phyloP scores from a whole-genome alignment of 2,329 filamentous ascomycete species.

The Aspergillus sp. region DNA sequence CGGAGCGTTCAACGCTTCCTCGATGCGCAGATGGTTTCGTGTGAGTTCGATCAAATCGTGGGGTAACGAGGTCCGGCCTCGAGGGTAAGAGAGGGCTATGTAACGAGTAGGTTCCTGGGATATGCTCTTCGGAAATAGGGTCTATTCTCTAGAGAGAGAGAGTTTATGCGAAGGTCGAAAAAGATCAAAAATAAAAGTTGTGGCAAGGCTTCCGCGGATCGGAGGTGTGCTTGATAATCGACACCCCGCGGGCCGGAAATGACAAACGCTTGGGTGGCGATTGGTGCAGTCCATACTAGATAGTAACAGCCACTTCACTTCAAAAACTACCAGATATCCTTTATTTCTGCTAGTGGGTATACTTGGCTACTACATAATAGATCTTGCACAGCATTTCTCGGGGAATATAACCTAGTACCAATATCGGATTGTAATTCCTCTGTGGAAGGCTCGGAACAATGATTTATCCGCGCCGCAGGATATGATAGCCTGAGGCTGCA shows the following conservation, averaged over 20 bases:
- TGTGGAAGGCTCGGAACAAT: no score
- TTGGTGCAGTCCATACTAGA: conserved; percentile 29
- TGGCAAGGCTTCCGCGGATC: conserved; percentile 29
- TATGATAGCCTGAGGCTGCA: no score
- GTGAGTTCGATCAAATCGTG: background rate
- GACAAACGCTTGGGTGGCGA: conserved; percentile 36
- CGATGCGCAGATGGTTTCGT: background rate
- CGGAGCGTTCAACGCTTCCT: background rate
- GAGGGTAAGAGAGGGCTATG: background rate
- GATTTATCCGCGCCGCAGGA: no score
- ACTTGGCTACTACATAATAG: no score
- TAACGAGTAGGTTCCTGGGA: background rate
- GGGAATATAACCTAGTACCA: no score
- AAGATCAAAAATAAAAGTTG: conserved; percentile 12
- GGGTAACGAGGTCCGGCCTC: background rate
- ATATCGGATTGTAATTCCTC: no score
- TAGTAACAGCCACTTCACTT: background rate
- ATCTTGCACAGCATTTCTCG: no score
- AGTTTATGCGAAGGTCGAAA: background rate
- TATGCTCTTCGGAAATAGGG: background rate
- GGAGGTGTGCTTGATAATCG: conserved; percentile 38
- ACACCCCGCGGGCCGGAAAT: conserved; percentile 21
- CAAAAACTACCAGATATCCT: background rate
- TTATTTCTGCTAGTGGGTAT: background rate
- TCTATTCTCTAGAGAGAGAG: background rate